A percentile compares a stretch with the other conserved stretches of the same genome.
phyloP scores from a whole-genome alignment of 2,329 filamentous ascomycete species.

The Ambrosiella xylebori region DNA sequence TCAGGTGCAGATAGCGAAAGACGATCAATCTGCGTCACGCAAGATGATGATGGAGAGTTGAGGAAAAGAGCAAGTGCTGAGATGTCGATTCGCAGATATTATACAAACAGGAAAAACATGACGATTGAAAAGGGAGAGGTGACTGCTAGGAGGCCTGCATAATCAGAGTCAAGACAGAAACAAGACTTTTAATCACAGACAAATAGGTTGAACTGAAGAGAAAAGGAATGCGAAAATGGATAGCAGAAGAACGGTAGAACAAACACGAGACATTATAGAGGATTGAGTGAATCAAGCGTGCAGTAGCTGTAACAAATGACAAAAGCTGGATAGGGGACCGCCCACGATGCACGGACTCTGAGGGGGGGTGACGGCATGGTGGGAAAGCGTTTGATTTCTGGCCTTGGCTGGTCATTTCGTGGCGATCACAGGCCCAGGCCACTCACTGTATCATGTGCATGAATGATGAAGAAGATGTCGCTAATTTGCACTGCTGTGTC shows the following conservation, averaged over 20 bases:
- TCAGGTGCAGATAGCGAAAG: background rate
- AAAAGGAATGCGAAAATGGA: background rate
- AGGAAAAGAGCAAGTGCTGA: background rate
- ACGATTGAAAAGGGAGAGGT: background rate
- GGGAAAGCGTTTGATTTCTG: background rate
- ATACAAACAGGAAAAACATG: background rate
- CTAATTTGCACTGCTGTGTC: too few relatives aligned
- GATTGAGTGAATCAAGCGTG: background rate
- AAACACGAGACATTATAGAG: background rate
- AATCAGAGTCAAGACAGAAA: background rate
- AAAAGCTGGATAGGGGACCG: background rate
- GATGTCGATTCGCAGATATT: background rate
- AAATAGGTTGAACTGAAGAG: background rate
- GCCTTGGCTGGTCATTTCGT: background rate
- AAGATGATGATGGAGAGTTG: background rate
- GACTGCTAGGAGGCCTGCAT: background rate
- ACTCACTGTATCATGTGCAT: background rate
- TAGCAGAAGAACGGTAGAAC: background rate
- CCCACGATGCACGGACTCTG: background rate
- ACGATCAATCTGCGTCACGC: background rate
- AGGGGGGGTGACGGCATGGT: background rate
- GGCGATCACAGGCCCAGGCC: background rate
- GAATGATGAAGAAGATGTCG: background rate
- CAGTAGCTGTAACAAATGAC: constrained; percentile 1
- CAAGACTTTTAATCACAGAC: background rate